Evolutionary conservation across 2,329 filamentous ascomycete genomes (phyloP).

Genomic region (Cylindrodendrum hubeiense): DNA sequence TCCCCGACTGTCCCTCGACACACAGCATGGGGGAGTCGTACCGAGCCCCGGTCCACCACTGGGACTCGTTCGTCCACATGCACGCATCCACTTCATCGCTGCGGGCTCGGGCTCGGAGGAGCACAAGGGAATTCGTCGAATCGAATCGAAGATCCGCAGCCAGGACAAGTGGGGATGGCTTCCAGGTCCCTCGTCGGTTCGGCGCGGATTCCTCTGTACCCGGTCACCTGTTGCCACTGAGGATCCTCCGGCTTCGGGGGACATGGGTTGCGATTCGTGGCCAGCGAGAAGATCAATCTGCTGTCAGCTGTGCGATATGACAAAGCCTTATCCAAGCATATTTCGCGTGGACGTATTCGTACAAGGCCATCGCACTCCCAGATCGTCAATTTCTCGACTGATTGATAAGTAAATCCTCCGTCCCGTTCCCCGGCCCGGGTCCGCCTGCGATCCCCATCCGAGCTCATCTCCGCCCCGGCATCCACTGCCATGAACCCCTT

Average conservation of each 20-base stretch:
- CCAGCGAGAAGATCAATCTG: neutral
- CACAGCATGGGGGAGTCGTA: neutral
- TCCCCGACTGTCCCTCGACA: neutral
- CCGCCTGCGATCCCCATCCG: constrained; percentile 12
- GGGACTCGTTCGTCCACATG: neutral
- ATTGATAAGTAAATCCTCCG: neutral
- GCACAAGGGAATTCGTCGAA: constrained; percentile 9
- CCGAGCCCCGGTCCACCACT: neutral
- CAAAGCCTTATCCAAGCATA: neutral
- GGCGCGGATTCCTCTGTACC: constrained; percentile 29
- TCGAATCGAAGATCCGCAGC: constrained; percentile 1
- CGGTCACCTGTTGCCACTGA: constrained; percentile 31
- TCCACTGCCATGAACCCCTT: neutral
- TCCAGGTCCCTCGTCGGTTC: constrained; percentile 24
- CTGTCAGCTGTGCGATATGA: neutral
- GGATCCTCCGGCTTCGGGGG: constrained; percentile 31
- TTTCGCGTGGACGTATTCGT: neutral
- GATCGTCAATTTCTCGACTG: neutral
- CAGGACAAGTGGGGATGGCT: constrained; percentile 22
- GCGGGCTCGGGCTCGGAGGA: constrained; percentile 15
- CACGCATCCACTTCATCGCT: neutral
- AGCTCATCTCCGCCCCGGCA: constrained; percentile 15
- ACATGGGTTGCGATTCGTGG: neutral
- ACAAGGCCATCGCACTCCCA: neutral
- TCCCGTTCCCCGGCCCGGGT: neutral